These are phyloP conservation scores for Solanum clarkiae DNA, from an alignment of 257 asterid species.

Conservation along the genomic window DNA sequence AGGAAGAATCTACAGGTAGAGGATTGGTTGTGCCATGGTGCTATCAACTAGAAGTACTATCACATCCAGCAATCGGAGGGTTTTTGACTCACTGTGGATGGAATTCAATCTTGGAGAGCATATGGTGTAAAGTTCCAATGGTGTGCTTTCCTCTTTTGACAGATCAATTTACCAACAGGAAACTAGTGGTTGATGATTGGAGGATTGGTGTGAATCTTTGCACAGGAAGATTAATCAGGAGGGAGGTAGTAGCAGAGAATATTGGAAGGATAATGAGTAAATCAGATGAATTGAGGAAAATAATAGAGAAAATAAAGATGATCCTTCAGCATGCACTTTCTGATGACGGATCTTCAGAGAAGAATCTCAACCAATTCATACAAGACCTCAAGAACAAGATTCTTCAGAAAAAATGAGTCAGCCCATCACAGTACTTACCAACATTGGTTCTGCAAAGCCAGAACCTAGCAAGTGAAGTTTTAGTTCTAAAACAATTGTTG, in stretches of 20 bases:
- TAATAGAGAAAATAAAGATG: neutral
- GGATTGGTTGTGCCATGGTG: slow-evolving; percentile 12
- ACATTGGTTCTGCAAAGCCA: neutral
- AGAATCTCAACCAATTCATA: neutral
- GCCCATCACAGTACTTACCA: neutral
- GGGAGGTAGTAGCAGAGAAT: neutral
- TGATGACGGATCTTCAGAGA: neutral
- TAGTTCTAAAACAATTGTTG: neutral
- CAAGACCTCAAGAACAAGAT: neutral
- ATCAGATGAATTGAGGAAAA: neutral
- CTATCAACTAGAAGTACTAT: slow-evolving; percentile 2
- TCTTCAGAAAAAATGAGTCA: neutral
- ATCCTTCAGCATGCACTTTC: neutral
- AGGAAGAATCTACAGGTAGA: neutral
- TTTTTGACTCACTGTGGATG: slow-evolving; percentile 4
- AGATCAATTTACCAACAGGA: slow-evolving; percentile 2
- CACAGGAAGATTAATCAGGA: neutral
- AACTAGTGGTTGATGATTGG: slow-evolving; percentile 3
- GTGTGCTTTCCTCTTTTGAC: neutral
- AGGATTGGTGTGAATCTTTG: slow-evolving; percentile 1
- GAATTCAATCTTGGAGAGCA: slow-evolving; percentile 4
- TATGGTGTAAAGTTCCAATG: slow-evolving; percentile 2
- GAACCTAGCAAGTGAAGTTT: neutral
- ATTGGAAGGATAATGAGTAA: neutral
- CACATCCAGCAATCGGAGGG: slow-evolving; percentile 7